Evolutionary conservation across 768 basidiomycete genomes (phyloP).

Genomic region (Lyophyllum semitale): DNA sequence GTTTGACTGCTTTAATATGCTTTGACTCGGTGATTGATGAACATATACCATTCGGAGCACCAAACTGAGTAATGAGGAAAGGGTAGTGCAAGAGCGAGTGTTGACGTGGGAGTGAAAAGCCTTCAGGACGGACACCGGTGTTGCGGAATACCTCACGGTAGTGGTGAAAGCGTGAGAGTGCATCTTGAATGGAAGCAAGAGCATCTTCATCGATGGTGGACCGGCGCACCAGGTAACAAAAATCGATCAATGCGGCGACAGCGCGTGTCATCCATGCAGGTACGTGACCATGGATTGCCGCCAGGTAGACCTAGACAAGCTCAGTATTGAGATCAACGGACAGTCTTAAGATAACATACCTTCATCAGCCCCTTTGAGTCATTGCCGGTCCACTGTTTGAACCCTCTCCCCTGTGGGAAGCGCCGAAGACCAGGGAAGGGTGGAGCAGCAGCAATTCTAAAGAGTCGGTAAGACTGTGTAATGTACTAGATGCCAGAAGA

Average conservation of each 20-base stretch:
- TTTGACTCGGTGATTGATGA: constrained; percentile 28
- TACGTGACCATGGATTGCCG: not conserved
- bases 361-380: constrained; percentile 2
- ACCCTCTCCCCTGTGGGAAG: not conserved
- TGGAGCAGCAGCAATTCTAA: not conserved
- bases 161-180: constrained; percentile 9
- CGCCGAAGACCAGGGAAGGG: not conserved
- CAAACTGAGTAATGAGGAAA: constrained; percentile 20
- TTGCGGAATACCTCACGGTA: constrained; percentile 14
- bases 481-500: not conserved
- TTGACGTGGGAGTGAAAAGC: constrained; percentile 18
- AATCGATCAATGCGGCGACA: not conserved
- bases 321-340: not conserved
- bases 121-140: constrained; percentile 3
- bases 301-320: not conserved
- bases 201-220: not conserved
- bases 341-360: not conserved
- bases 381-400: constrained; percentile 1
- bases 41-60: constrained; percentile 35
- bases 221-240: constrained; percentile 1
- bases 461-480: not conserved
- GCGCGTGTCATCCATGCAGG: not conserved
- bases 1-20: constrained; percentile 29
- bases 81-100: constrained; percentile 19
- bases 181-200: not conserved